A percentile compares a stretch with the other conserved stretches of the same genome.
phyloP scores from a whole-genome alignment of 2,329 filamentous ascomycete species.

The Fusarium oxysporum region DNA sequence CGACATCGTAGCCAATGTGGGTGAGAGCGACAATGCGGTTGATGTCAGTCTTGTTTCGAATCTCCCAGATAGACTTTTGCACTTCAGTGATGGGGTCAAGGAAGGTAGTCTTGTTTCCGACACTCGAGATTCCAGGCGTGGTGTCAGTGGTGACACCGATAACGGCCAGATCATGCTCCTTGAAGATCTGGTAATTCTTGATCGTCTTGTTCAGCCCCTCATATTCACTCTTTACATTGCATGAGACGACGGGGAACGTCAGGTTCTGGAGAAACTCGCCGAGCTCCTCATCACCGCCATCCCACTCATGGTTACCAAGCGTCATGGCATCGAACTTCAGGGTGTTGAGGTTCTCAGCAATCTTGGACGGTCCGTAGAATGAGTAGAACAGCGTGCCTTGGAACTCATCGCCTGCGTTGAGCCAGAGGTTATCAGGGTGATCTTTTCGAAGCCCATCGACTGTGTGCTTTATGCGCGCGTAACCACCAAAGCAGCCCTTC shows the following conservation, averaged over 20 bases:
- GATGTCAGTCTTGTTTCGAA: slow-evolving; percentile 70
- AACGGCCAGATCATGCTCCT: slow-evolving; percentile 69
- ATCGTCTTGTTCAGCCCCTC: slow-evolving; percentile 70
- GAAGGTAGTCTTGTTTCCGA: slow-evolving; percentile 69
- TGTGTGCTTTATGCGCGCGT: slow-evolving; percentile 71
- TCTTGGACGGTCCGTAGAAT: slow-evolving; percentile 75
- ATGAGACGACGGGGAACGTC: slow-evolving; percentile 72
- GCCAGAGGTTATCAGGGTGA: slow-evolving; percentile 70
- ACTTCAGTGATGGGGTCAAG: slow-evolving; percentile 67
- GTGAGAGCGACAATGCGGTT: slow-evolving; percentile 74
- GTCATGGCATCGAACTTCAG: slow-evolving; percentile 77
- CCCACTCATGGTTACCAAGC: slow-evolving; percentile 75
- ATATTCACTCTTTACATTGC: slow-evolving; percentile 72
- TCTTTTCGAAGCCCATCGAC: slow-evolving; percentile 67
- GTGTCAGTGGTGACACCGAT: slow-evolving; percentile 73
- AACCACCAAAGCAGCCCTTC: slow-evolving; percentile 72
- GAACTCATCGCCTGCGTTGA: slow-evolving; percentile 77
- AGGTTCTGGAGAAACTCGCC: slow-evolving; percentile 72
- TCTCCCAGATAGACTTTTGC: slow-evolving; percentile 71
- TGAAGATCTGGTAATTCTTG: slow-evolving; percentile 73
- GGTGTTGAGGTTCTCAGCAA: slow-evolving; percentile 73
- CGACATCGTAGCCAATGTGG: slow-evolving; percentile 74
- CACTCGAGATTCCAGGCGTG: slow-evolving; percentile 68
- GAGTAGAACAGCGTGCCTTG: slow-evolving; percentile 76
- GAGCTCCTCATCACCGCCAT: slow-evolving; percentile 71